Percentiles rank a stretch among this genome's conserved stretches.
phyloP scores from a whole-genome alignment of 208 protist species.

The Lotmaria passim region DNA sequence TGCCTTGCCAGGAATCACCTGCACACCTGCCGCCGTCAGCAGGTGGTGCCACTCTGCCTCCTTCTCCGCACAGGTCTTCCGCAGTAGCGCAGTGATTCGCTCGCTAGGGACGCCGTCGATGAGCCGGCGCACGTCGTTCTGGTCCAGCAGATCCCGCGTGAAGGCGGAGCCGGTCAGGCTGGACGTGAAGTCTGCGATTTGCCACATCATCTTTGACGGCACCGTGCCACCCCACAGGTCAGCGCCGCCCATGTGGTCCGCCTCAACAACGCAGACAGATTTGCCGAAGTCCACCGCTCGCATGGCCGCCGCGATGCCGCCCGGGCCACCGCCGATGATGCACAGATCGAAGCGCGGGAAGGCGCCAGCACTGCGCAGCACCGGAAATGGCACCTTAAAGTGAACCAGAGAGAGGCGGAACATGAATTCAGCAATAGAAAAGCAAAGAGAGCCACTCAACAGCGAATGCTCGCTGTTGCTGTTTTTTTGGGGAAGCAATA shows the following conservation, averaged over 20 bases:
- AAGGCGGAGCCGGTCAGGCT: constrained; percentile 32
- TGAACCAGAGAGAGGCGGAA: constrained; percentile 14
- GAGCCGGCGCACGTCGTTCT: constrained; percentile 18
- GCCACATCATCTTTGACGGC: constrained; percentile 78
- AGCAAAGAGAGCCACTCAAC: no score
- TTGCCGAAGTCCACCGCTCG: constrained; percentile 58
- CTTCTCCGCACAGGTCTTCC: constrained; percentile 38
- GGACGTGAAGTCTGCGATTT: constrained; percentile 56
- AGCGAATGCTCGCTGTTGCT: no score
- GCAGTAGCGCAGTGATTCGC: constrained; percentile 45
- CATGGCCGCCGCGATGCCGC: constrained; percentile 63
- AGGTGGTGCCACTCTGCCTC: constrained; percentile 43
- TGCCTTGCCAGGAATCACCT: constrained; percentile 63
- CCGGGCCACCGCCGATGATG: constrained; percentile 72
- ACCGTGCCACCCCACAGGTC: constrained; percentile 78
- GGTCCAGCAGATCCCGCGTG: constrained; percentile 43
- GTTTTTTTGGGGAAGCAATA: no score
- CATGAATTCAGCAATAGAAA: no score
- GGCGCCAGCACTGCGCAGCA: constrained; percentile 49
- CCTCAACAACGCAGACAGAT: constrained; percentile 70
- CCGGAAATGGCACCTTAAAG: constrained; percentile 41
- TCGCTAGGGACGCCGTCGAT: constrained; percentile 33
- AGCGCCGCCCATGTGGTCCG: constrained; percentile 51
- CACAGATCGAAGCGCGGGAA: constrained; percentile 72
- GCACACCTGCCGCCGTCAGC: constrained; percentile 47